phyloP scores from a whole-genome alignment of 2,329 filamentous ascomycete species.

The Sporothrix schenckii region DNA sequence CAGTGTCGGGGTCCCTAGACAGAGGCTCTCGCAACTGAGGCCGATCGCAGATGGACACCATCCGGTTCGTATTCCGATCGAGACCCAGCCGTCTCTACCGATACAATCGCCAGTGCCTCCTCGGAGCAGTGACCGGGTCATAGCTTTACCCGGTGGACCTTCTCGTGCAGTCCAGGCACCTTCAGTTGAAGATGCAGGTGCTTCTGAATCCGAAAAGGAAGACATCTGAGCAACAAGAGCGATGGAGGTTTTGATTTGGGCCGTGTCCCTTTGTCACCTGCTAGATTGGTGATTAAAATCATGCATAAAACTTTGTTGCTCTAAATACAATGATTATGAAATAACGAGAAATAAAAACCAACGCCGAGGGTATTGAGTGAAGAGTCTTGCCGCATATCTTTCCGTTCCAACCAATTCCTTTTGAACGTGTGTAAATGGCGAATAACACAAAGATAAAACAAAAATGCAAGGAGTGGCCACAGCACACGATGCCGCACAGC shows the following conservation, averaged over 20 bases:
- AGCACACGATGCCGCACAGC: too few relatives aligned
- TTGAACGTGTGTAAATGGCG: background rate
- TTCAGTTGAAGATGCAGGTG: background rate
- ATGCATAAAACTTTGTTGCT: background rate
- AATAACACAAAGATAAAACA: background rate
- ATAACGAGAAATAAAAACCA: background rate
- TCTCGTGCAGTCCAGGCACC: too few relatives aligned
- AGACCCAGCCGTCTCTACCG: background rate
- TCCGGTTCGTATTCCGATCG: background rate
- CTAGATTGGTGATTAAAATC: background rate
- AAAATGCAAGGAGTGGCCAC: background rate
- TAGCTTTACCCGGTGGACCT: background rate
- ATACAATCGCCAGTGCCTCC: background rate
- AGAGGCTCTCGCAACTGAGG: background rate
- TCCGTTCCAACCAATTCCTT: constrained; percentile 6
- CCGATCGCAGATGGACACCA: background rate
- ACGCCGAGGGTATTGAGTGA: constrained; percentile 36
- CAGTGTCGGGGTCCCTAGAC: background rate
- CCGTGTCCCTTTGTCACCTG: too few relatives aligned
- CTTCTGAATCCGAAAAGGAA: too few relatives aligned
- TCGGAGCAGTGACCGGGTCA: background rate
- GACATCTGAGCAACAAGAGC: background rate
- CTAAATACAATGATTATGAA: background rate
- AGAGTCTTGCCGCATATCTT: constrained; percentile 28
- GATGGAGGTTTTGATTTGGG: background rate